phyloP scores from a whole-genome alignment of 2,329 filamentous ascomycete species.

The Exophiala aquamarina region DNA sequence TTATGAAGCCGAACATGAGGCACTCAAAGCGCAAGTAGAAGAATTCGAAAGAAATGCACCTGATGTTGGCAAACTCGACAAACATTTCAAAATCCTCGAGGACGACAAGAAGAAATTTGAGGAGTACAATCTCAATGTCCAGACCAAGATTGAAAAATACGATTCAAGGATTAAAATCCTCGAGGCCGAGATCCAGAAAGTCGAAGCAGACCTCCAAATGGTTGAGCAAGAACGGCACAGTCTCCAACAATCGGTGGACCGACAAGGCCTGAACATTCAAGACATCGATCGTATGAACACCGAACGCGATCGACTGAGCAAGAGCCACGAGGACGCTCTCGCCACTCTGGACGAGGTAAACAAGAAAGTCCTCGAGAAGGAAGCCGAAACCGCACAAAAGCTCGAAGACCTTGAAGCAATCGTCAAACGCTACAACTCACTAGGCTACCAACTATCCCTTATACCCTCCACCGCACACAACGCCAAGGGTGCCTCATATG shows the following conservation, averaged over 20 bases:
- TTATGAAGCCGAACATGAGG: conserved; percentile 81
- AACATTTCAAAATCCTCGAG: conserved; percentile 89
- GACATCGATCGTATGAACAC: conserved; percentile 99
- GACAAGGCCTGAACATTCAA: conserved; percentile 91
- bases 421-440: conserved; percentile 88
- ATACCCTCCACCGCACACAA: conserved; percentile 84
- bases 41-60: conserved; percentile 85
- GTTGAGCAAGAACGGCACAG: conserved; percentile 78
- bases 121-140: conserved; percentile 83
- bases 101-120: conserved; percentile 95
- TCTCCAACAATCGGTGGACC: conserved; percentile 84
- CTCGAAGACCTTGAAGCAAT: conserved; percentile 90
- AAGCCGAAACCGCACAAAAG: conserved; percentile 79
- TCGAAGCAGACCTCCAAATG: conserved; percentile 70
- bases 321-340: conserved; percentile 74
- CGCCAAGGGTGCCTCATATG: conserved; percentile 80
- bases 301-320: conserved; percentile 90
- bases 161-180: conserved; percentile 75
- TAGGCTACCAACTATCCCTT: conserved; percentile 89
- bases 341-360: conserved; percentile 81
- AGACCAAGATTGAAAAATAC: conserved; percentile 86
- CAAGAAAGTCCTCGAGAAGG: conserved; percentile 78
- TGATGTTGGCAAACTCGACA: conserved; percentile 78
- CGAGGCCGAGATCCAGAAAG: conserved; percentile 82
- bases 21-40: conserved; percentile 80